These are phyloP conservation scores for Hygrophorus pudorinus DNA, from an alignment of 768 basidiomycete species.

Conservation along the genomic window DNA sequence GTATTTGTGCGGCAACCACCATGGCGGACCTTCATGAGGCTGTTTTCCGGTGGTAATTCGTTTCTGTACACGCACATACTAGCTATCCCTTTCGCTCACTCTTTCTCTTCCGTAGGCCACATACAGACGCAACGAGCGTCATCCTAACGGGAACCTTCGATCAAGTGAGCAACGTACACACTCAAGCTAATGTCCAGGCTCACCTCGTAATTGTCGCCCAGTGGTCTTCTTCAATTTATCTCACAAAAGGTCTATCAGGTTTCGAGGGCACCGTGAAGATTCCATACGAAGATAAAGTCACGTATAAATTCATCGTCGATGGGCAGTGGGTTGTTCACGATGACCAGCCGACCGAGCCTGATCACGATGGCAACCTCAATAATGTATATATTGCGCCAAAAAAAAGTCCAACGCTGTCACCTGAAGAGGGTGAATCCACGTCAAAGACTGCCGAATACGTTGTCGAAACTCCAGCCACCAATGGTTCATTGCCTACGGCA, in stretches of 20 bases:
- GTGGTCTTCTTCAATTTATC: constrained; percentile 54
- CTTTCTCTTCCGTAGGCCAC: constrained; percentile 38
- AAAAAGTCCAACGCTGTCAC: constrained; percentile 20
- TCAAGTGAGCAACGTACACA: constrained; percentile 35
- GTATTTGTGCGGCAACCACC: too few relatives aligned
- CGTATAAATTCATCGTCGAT: constrained; percentile 79
- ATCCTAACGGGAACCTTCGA: constrained; percentile 75
- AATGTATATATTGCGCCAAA: constrained; percentile 52
- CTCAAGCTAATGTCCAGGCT: neutral
- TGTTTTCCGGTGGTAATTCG: constrained; percentile 39
- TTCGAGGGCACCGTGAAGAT: constrained; percentile 46
- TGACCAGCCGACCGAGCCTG: constrained; percentile 49
- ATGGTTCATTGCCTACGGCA: too few relatives aligned
- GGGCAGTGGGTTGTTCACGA: constrained; percentile 49
- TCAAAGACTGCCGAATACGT: too few relatives aligned
- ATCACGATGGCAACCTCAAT: constrained; percentile 58
- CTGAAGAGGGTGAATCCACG: too few relatives aligned
- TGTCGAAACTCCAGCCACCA: constrained; percentile 4
- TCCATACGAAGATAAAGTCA: constrained; percentile 52
- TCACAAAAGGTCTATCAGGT: constrained; percentile 41
- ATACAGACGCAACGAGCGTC: constrained; percentile 42
- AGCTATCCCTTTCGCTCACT: constrained; percentile 3
- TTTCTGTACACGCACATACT: neutral
- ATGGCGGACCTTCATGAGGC: constrained; percentile 42
- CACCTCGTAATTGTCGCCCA: constrained; percentile 13